phyloP scores from a whole-genome alignment of 768 basidiomycete species.

The Rhodotorula diobovata region DNA sequence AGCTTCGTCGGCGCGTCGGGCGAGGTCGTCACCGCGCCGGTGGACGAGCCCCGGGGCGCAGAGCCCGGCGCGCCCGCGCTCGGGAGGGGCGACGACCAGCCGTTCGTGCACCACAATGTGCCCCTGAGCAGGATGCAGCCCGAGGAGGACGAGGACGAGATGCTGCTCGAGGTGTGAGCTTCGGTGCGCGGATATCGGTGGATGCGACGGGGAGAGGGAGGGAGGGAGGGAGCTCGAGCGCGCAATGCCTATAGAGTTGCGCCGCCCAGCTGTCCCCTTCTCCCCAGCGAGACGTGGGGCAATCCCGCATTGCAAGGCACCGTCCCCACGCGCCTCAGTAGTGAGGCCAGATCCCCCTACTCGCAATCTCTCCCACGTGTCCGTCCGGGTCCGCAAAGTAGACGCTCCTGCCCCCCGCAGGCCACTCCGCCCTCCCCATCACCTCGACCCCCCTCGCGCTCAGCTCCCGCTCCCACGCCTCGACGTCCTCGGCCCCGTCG shows the following conservation, averaged over 20 bases:
- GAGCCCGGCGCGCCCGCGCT: slow-evolving; percentile 15
- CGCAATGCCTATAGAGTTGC: neutral
- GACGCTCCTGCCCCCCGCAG: slow-evolving; percentile 23
- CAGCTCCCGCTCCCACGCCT: slow-evolving; percentile 16
- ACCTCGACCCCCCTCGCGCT: slow-evolving; percentile 1
- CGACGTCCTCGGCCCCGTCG: slow-evolving; percentile 21
- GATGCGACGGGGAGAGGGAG: neutral
- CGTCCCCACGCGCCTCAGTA: slow-evolving; percentile 1
- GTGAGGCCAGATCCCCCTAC: slow-evolving; percentile 32
- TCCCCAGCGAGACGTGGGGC: no score
- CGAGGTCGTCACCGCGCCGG: neutral
- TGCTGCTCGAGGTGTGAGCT: slow-evolving; percentile 68
- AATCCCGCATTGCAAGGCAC: no score
- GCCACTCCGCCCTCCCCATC: slow-evolving; percentile 19
- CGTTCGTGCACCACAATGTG: slow-evolving; percentile 18
- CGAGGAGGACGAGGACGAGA: slow-evolving; percentile 65
- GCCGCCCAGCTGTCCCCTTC: neutral
- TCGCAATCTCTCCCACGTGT: slow-evolving; percentile 33
- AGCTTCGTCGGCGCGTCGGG: slow-evolving; percentile 16
- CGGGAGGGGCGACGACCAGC: slow-evolving; percentile 38
- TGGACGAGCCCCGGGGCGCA: neutral
- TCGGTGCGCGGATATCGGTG: no score
- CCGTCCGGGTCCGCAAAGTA: slow-evolving; percentile 28
- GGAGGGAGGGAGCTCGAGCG: neutral
- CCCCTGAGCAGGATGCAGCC: slow-evolving; percentile 28